Conservation (phyloP, 129 eudicot genomes). For the Chrysanthemum seticuspe region DNA sequence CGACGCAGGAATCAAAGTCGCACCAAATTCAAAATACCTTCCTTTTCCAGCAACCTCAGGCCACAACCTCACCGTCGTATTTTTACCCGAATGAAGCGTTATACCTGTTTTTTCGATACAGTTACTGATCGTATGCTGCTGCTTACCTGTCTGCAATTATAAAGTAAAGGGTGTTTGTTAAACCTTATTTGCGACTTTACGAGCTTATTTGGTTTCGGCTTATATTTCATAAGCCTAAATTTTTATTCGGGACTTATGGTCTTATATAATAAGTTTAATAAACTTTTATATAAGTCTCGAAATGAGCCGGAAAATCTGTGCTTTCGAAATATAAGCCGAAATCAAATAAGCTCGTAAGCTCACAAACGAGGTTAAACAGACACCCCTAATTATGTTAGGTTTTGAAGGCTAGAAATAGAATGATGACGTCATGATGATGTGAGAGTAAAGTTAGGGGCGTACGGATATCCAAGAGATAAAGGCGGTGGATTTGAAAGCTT, state of each 20-base stretch:
- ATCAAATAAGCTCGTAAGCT: no score
- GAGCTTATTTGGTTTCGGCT: neutral
- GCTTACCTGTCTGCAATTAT: conserved; percentile 64
- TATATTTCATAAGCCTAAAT: neutral
- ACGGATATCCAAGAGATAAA: conserved; percentile 58
- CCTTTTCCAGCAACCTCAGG: conserved; percentile 79
- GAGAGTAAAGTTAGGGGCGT: no score
- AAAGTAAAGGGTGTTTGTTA: neutral
- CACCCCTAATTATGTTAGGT: no score
- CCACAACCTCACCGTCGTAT: conserved; percentile 53
- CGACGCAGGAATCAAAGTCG: conserved; percentile 62
- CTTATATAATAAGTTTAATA: no score
- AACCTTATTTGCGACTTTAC: neutral
- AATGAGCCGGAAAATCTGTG: no score
- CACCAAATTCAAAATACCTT: conserved; percentile 60
- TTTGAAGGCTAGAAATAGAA: no score
- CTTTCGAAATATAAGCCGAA: no score
- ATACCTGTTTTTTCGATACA: conserved; percentile 63
- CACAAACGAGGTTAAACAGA: no score
- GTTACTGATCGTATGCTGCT: conserved; percentile 69
- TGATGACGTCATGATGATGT: no score
- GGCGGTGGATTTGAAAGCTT: conserved; percentile 48
- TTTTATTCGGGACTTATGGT: no score
- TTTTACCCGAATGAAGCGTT: conserved; percentile 73
- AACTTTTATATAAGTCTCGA: no score